Evolutionary conservation across 192 early-diverging fungal genomes (phyloP).

Genomic region (Phlyctochytrium planicorne): DNA sequence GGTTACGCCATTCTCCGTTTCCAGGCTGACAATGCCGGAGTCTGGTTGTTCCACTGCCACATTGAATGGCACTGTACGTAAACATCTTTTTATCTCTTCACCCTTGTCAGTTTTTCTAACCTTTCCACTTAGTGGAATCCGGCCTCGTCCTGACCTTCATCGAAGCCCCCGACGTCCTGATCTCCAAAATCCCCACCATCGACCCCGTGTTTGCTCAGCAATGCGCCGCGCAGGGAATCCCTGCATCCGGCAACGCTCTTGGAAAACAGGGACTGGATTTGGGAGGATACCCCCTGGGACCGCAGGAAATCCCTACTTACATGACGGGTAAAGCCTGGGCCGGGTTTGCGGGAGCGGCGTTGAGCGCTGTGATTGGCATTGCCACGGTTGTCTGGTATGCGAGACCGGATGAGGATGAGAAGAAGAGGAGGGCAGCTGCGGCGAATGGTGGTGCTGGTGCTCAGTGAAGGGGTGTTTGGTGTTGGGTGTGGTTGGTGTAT

Average conservation of each 20-base stretch:
- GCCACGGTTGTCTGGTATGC: conserved; percentile 76
- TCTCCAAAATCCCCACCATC: background rate
- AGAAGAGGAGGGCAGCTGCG: too few relatives aligned
- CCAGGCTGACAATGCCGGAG: conserved; percentile 76
- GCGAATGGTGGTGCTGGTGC: too few relatives aligned
- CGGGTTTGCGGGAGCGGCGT: conserved; percentile 67
- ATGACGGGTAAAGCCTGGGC: conserved; percentile 70
- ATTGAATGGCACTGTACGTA: conserved; percentile 68
- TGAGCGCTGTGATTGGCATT: conserved; percentile 74
- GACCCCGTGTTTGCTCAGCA: conserved; percentile 37
- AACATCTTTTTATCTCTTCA: background rate
- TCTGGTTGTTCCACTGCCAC: conserved; percentile 88
- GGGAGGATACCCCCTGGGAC: conserved; percentile 51
- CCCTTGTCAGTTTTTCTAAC: too few relatives aligned
- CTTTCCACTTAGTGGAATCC: conserved; percentile 18
- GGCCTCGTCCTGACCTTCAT: conserved; percentile 71
- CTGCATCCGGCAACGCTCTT: conserved; percentile 68
- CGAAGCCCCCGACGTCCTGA: conserved; percentile 46
- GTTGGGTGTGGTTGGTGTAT: too few relatives aligned
- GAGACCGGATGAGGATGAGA: background rate
- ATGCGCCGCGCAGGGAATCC: conserved; percentile 59
- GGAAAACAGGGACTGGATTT: conserved; percentile 70
- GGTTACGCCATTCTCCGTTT: conserved; percentile 73
- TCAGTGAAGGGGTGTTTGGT: too few relatives aligned
- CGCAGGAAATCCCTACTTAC: conserved; percentile 49